A percentile compares a stretch with the other conserved stretches of the same genome.
These are phyloP conservation scores for Talaromyces sp. DNA, from an alignment of 2,329 filamentous ascomycete species.

Conservation along the genomic window DNA sequence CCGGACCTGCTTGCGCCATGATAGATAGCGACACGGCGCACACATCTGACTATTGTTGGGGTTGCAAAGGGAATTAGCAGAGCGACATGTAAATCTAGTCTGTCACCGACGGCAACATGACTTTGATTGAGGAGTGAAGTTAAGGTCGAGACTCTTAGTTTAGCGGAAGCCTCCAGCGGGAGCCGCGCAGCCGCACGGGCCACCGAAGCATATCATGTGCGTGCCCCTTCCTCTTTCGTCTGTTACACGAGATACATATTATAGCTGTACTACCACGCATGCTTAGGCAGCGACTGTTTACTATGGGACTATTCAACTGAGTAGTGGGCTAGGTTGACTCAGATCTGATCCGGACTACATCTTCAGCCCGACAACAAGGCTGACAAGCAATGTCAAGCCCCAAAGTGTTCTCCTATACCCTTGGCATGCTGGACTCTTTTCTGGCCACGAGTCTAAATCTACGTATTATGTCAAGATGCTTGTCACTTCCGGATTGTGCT, in stretches of 20 bases:
- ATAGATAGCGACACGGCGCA: constrained; percentile 29
- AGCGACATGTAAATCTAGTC: not conserved
- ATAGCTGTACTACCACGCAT: too few relatives aligned
- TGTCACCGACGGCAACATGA: constrained; percentile 1
- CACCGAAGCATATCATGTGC: constrained; percentile 4
- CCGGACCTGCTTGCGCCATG: constrained; percentile 48
- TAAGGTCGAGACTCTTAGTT: not conserved
- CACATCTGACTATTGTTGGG: constrained; percentile 13
- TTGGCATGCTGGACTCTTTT: not conserved
- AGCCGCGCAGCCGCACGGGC: constrained; percentile 8
- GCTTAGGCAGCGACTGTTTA: too few relatives aligned
- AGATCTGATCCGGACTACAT: not conserved
- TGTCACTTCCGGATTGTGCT: not conserved
- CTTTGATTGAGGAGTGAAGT: not conserved
- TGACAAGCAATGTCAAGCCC: not conserved
- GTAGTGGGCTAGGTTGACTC: not conserved
- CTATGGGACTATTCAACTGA: too few relatives aligned
- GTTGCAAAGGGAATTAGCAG: too few relatives aligned
- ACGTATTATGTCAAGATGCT: not conserved
- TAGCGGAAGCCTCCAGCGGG: constrained; percentile 9
- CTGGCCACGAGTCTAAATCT: too few relatives aligned
- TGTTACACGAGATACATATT: not conserved
- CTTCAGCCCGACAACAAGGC: not conserved
- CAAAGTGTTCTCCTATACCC: not conserved
- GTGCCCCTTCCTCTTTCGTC: not conserved